Evolutionary conservation across 106 monocot genomes (phyloP).

Genomic region (Apostasia ramifera): DNA sequence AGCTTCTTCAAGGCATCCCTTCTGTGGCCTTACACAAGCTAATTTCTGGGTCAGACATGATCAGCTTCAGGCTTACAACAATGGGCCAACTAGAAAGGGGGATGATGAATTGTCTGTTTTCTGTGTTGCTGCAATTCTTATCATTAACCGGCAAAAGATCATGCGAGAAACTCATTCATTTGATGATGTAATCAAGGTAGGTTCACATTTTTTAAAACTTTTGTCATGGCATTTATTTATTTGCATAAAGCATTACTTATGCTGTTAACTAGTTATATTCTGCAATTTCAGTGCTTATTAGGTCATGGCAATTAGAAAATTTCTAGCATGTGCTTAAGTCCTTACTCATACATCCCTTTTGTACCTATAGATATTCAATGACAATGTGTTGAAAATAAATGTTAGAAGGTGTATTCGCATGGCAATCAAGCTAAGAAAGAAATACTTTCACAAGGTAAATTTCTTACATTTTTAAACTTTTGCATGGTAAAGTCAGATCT

Average conservation of each 20-base stretch:
- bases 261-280: no score
- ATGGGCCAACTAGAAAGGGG: constrained; percentile 23
- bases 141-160: constrained; percentile 88
- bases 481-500: no score
- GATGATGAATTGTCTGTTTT: constrained; percentile 89
- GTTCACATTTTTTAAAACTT: constrained; percentile 9
- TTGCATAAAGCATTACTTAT: no score
- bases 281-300: background rate
- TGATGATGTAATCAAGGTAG: constrained; percentile 94
- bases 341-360: background rate
- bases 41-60: constrained; percentile 64
- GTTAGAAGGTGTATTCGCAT: constrained; percentile 80
- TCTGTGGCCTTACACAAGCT: constrained; percentile 84
- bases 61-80: constrained; percentile 20
- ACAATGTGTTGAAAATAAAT: constrained; percentile 86
- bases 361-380: constrained; percentile 85
- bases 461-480: background rate
- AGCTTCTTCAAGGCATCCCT: constrained; percentile 52
- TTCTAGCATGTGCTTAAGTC: background rate
- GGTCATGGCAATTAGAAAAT: background rate
- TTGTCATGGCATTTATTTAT: background rate
- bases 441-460: constrained; percentile 79
- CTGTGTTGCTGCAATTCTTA: constrained; percentile 92
- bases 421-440: constrained; percentile 94
- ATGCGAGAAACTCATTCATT: constrained; percentile 71